Base-by-base conservation (phyloP, 768 basidiomycete genomes). In the Gautieria morchelliformis region DNA sequence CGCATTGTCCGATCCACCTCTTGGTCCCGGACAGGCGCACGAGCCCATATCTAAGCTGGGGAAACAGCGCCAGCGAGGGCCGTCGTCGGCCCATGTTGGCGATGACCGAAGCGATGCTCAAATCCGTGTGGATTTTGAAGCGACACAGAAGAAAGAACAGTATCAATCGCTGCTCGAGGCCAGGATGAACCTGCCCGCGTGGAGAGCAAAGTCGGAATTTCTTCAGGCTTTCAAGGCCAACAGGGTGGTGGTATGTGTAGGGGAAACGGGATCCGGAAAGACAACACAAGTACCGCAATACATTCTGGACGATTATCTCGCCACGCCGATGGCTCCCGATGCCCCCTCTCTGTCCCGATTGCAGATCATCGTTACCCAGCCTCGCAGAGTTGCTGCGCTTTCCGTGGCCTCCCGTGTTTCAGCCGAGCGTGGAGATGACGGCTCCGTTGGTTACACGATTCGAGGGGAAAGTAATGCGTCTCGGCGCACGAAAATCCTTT, bases 241-340 rank as follows among this genome's bases (percentile, higher is more conserved):
- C 62, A 74, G 84, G 49, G 88, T 86, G 3, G 78, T 93, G 1
- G 79, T 97, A 0, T 85, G 96, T 0, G 87, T 94, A 5, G 94
- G 94, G 45, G 93, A 95, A 70, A 93, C 90, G 52, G 88, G 93
- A 50, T 91, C 87, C 52, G 93, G 93, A 27, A 97, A 97, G 70
- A 93, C 91, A 2, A 93, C 91, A 0, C 91, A 93, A 85, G 86
- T 94, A 7, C 93, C 94, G 14, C 90, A 94, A 62, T 94, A 91
- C 63, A 84, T 97, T 53, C 73, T 96, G 48, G 93, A 96, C 63
- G 81, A 49, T 61, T 72, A 8, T 73, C 77, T 0, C 73, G 74
- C 15, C 70, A 70, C 17, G 92, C 91, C 11, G 79, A 27, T 15
- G 19, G 45, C 19, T 11, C 24, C 24, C 7, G 20, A 56, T n/a